Conservation (phyloP, 1,284 basidiomycete species). For the Crucibulum parvulum region DNA sequence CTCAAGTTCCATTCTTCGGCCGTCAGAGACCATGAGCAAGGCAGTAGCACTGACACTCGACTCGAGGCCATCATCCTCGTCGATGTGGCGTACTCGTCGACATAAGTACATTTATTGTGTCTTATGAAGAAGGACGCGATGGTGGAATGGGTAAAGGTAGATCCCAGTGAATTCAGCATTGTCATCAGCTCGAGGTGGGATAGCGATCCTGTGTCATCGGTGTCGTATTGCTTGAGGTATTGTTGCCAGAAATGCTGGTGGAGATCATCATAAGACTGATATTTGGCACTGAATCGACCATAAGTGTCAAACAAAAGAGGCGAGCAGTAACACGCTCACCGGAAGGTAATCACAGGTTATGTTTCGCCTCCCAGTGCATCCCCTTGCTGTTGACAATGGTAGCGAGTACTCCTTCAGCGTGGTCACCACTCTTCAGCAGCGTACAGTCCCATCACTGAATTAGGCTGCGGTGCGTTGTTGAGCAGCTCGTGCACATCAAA, state of each 20-base stretch:
- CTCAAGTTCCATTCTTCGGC: conserved; percentile 42
- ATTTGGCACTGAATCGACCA: conserved; percentile 75
- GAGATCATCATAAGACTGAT: conserved; percentile 92
- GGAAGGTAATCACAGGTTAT: conserved; percentile 68
- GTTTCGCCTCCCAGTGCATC: conserved; percentile 67
- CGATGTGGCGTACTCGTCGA: conserved; percentile 70
- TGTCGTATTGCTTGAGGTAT: conserved; percentile 91
- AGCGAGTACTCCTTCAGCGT: conserved; percentile 73
- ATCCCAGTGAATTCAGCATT: conserved; percentile 98
- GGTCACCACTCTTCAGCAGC: conserved; percentile 52
- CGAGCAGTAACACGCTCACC: conserved; percentile 47
- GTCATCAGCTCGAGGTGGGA: conserved; percentile 90
- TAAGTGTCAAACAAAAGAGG: neutral
- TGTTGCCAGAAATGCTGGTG: conserved; percentile 93
- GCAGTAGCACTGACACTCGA: conserved; percentile 56
- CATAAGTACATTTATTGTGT: conserved; percentile 69
- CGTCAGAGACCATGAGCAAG: conserved; percentile 39
- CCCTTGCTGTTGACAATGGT: conserved; percentile 57
- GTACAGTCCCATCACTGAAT: conserved; percentile 80
- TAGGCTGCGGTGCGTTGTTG: conserved; percentile 75
- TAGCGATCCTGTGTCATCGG: conserved; percentile 48
- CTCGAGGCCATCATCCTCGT: conserved; percentile 46
- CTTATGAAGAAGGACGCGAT: conserved; percentile 83
- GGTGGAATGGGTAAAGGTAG: conserved; percentile 86
- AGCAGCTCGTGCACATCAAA: conserved; percentile 79